A percentile compares a stretch with the other conserved stretches of the same genome.
phyloP scores from a whole-genome alignment of 139 green algal species.

The Astrephomene gubernaculifera region DNA sequence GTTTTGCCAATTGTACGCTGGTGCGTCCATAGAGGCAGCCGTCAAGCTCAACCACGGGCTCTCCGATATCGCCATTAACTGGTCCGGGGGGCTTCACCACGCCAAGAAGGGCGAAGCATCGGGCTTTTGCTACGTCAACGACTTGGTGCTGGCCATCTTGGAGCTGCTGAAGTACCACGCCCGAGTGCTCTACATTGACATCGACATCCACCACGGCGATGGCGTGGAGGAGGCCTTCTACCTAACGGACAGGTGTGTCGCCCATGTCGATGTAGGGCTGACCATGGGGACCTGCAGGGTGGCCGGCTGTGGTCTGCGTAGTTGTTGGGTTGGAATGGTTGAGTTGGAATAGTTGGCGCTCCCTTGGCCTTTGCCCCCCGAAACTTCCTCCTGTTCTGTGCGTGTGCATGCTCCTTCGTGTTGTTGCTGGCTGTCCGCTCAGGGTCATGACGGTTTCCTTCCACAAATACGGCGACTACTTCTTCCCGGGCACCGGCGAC shows the following conservation, averaged over 20 bases:
- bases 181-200: slow-evolving; percentile 90
- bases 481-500: slow-evolving; percentile 97
- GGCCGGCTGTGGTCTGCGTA: too few relatives aligned
- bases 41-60: slow-evolving; percentile 88
- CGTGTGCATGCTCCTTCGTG: too few relatives aligned
- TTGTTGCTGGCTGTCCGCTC: too few relatives aligned
- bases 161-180: slow-evolving; percentile 97
- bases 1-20: slow-evolving; percentile 85
- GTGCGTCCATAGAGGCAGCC: slow-evolving; percentile 83
- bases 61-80: slow-evolving; percentile 97
- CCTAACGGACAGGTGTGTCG: slow-evolving; percentile 64
- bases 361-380: too few relatives aligned
- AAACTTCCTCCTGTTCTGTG: too few relatives aligned
- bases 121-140: slow-evolving; percentile 99
- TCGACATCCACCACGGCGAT: slow-evolving; percentile 98
- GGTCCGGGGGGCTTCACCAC: slow-evolving; percentile 97
- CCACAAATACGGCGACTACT: slow-evolving; percentile 93
- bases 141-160: slow-evolving; percentile 97
- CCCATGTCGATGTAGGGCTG: too few relatives aligned
- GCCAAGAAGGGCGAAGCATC: slow-evolving; percentile 93
- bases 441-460: slow-evolving; percentile 83
- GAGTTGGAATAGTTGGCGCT: too few relatives aligned
- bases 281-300: too few relatives aligned
- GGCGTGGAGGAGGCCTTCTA: slow-evolving; percentile 98
- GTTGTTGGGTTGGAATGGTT: too few relatives aligned